Conservation (phyloP, 768 basidiomycete species). For the Fibroporia radiculosa region DNA sequence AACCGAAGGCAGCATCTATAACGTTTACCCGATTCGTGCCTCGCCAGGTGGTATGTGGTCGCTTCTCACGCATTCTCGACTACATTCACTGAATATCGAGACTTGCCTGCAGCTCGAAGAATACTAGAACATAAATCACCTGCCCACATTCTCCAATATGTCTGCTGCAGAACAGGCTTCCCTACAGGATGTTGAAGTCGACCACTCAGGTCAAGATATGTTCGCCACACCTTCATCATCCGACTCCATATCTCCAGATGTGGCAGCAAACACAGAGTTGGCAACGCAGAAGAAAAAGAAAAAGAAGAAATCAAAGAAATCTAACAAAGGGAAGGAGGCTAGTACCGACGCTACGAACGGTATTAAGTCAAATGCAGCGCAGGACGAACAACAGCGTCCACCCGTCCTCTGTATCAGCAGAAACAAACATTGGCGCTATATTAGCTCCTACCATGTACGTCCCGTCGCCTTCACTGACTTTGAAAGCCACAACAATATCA, state of each 20-base stretch:
- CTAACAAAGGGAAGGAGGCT: constrained; percentile 43
- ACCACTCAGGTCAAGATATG: no score
- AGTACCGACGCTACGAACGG: constrained; percentile 23
- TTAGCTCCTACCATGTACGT: constrained; percentile 85
- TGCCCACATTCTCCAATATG: no score
- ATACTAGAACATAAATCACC: no score
- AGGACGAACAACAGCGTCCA: constrained; percentile 42
- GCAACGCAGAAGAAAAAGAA: constrained; percentile 55
- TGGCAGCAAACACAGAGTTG: background rate
- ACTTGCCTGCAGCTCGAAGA: no score
- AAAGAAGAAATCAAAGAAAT: constrained; percentile 55
- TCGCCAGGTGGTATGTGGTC: no score
- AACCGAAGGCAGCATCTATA: no score
- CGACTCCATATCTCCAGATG: background rate
- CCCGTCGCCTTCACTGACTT: background rate
- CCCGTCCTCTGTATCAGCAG: constrained; percentile 80
- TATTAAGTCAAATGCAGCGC: constrained; percentile 25
- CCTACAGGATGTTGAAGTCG: no score
- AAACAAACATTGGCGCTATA: constrained; percentile 93
- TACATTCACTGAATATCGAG: no score
- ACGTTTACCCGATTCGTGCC: no score
- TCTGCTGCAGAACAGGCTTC: no score
- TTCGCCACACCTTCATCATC: no score
- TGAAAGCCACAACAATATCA: background rate
- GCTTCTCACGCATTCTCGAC: no score